Evolutionary conservation across 805 yeast genomes (phyloP), one percentile per base, ranked within the genome.

Genomic region (Cyberlindnera veronae): DNA sequence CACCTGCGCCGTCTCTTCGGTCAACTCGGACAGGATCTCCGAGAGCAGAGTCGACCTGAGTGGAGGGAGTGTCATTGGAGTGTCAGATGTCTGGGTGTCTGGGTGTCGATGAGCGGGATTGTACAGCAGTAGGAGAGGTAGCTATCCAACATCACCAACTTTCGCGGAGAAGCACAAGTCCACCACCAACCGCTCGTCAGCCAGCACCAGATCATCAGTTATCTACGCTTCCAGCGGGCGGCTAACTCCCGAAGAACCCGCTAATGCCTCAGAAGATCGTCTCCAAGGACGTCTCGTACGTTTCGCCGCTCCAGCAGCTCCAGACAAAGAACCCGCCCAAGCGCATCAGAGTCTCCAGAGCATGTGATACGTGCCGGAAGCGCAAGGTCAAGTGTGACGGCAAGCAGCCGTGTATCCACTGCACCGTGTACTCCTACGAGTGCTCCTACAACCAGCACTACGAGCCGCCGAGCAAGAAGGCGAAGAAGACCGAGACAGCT

Each of bases 351-450:
- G 90, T 82, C 21, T 71, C 84, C 1, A 63, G 86, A 41, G 91
- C 91, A 3, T 84, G 93, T 55, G 84, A 79, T 50, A 76, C 73
- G 38, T 84, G 93, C 57, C 71, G 90, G 14, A 74, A 71, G 55
- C 81, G 84, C 55, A 84, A 84, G 55, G 90, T 84, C 41, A 84
- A 83, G 57, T 85, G 95, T 62, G 93, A 84, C 54, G 91, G 91
- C 6, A 79, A 80, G 53, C 87, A 79, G 54, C 95, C 93, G 1
- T 84, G 91, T 61, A 80, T 83, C 32, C 91, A 84, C 57, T 89
- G 96, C 58, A 84, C 95, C 1, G 95, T 87, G 1, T 89, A 87
- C 63, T 78, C 86, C 16, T 85, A 84, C 60, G 83, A 77, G 42
- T 88, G 96, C 62, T 78, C 95, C 0, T 88, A 88, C 58, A 85